Percentiles rank a stretch among this genome's conserved stretches.
Conservation (phyloP, 2,329 filamentous ascomycete genomes). For the Cercospora sp. region DNA sequence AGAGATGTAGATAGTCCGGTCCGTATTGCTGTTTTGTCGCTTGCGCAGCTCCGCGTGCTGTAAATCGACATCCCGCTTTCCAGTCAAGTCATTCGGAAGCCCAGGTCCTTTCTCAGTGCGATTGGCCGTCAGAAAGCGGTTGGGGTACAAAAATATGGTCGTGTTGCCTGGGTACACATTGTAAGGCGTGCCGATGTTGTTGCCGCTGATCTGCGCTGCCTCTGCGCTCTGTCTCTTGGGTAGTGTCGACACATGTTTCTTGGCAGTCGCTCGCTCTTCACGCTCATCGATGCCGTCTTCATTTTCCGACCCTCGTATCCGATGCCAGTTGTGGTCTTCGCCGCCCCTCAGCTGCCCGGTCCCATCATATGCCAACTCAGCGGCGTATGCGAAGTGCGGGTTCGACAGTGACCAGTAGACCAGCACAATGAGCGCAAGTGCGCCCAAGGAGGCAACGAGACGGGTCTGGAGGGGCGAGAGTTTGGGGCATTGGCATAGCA, state of each 20-base stretch:
- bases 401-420: slow-evolving; percentile 63
- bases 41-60: slow-evolving; percentile 32
- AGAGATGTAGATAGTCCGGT: slow-evolving; percentile 70
- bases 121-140: slow-evolving; percentile 53
- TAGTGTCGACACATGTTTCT: slow-evolving; percentile 33
- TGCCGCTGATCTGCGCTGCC: slow-evolving; percentile 42
- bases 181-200: slow-evolving; percentile 60
- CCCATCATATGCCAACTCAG: slow-evolving; percentile 49
- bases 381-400: slow-evolving; percentile 62
- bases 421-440: slow-evolving; percentile 59
- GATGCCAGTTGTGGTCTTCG: slow-evolving; percentile 51
- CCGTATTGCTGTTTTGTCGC: slow-evolving; percentile 27
- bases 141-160: slow-evolving; percentile 65
- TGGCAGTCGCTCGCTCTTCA: slow-evolving; percentile 33
- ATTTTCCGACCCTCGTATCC: slow-evolving; percentile 41
- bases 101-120: slow-evolving; percentile 34
- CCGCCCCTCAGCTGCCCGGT: slow-evolving; percentile 41
- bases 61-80: slow-evolving; percentile 13
- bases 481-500: slow-evolving; percentile 48
- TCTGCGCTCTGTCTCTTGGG: slow-evolving; percentile 38
- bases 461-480: slow-evolving; percentile 71
- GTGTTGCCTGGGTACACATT: slow-evolving; percentile 61
- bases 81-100: slow-evolving; percentile 32
- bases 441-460: slow-evolving; percentile 65
- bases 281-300: slow-evolving; percentile 35